Percentiles rank a stretch among this genome's conserved stretches.
phyloP scores from a whole-genome alignment of 371 early-diverging fungal genomes.

The Zopfochytrium polystomum region DNA sequence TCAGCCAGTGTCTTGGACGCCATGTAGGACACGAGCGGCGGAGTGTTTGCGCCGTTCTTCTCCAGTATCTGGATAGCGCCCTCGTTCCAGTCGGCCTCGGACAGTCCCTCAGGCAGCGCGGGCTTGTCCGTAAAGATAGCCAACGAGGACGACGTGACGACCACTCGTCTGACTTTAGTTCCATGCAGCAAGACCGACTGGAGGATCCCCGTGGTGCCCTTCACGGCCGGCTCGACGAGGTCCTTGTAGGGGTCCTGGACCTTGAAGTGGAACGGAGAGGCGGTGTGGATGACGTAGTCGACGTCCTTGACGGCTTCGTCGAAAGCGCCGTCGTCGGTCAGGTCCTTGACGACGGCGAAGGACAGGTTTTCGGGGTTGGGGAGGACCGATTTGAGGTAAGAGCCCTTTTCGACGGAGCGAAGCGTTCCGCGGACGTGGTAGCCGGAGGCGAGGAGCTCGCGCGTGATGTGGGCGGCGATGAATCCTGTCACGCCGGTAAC shows the following conservation, averaged over 20 bases:
- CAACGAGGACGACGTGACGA: conserved; percentile 37
- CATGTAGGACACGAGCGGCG: conserved; percentile 17
- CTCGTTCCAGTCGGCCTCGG: conserved; percentile 40
- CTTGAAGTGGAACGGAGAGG: conserved; percentile 36
- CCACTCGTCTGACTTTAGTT: conserved; percentile 13
- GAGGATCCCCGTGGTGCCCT: conserved; percentile 34
- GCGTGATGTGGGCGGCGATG: conserved; percentile 29
- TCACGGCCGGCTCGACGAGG: conserved; percentile 39
- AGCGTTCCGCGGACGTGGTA: conserved; percentile 31
- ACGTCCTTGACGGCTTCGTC: conserved; percentile 32
- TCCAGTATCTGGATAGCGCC: conserved; percentile 10
- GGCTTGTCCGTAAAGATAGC: conserved; percentile 15
- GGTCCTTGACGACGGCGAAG: conserved; percentile 22
- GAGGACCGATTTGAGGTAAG: too few species aligned
- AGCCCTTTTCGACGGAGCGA: conserved; percentile 25
- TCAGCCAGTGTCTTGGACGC: conserved; percentile 38
- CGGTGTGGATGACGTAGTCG: conserved; percentile 36
- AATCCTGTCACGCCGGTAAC: too few species aligned
- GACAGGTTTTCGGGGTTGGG: conserved; percentile 32
- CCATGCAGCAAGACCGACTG: conserved; percentile 17
- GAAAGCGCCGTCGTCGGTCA: conserved; percentile 27
- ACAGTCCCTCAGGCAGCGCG: conserved; percentile 4
- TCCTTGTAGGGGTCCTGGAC: conserved; percentile 24
- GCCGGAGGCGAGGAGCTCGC: conserved; percentile 25
- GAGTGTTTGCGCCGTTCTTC: conserved; percentile 5